These are phyloP conservation scores for Porphyrellus cyaneotinctus DNA, from an alignment of 768 basidiomycete species.

Conservation along the genomic window DNA sequence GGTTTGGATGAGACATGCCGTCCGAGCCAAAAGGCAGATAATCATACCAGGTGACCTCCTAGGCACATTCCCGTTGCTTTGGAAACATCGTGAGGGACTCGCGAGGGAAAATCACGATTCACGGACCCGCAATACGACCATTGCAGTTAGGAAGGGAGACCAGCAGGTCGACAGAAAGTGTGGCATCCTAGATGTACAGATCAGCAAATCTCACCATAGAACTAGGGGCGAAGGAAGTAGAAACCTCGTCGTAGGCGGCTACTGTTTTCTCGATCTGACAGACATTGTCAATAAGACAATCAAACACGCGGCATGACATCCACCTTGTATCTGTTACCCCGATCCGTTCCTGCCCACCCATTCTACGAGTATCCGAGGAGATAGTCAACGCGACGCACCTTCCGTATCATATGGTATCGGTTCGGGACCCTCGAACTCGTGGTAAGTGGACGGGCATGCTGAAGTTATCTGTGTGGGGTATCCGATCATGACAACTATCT, in stretches of 20 bases:
- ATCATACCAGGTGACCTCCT: slow-evolving; percentile 74
- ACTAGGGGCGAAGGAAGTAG: background rate
- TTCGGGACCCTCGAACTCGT: slow-evolving; percentile 89
- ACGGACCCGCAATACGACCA: slow-evolving; percentile 79
- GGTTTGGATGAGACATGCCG: background rate
- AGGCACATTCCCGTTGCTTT: slow-evolving; percentile 88
- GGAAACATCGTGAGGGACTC: slow-evolving; percentile 2
- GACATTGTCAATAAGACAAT: slow-evolving; percentile 4
- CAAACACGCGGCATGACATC: background rate
- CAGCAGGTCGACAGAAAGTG: slow-evolving; percentile 72
- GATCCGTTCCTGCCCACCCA: slow-evolving; percentile 61
- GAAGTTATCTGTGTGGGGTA: background rate
- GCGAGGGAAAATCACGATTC: background rate
- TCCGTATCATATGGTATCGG: slow-evolving; percentile 85
- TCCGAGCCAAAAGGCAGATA: background rate
- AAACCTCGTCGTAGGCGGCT: slow-evolving; percentile 83
- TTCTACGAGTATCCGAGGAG: background rate
- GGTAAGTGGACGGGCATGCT: slow-evolving; percentile 86
- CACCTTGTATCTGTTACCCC: slow-evolving; percentile 92
- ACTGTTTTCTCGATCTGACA: slow-evolving; percentile 81
- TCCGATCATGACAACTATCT: background rate
- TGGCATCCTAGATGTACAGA: slow-evolving; percentile 52
- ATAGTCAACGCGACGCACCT: slow-evolving; percentile 40
- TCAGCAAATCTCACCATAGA: background rate
- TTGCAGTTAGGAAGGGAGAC: slow-evolving; percentile 75